These are phyloP conservation scores for Cardamine chenopodiifolia DNA, from an alignment of 345 rosid species.

Conservation along the genomic window DNA sequence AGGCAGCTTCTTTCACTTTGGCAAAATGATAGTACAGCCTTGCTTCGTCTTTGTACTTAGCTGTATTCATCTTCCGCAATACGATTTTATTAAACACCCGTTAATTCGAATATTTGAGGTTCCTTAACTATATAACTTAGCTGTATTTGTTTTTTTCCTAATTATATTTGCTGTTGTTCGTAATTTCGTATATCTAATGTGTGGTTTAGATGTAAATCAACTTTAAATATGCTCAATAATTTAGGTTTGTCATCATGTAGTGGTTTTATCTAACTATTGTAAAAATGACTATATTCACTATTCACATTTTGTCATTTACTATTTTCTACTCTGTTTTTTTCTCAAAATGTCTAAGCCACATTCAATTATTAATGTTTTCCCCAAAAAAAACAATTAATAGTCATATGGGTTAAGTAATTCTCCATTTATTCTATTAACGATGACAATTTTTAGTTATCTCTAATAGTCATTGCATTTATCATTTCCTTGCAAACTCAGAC, in stretches of 20 bases:
- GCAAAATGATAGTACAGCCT: conserved; percentile 27
- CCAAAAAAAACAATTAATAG: neutral
- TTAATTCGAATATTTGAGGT: conserved; percentile 29
- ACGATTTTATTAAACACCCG: conserved; percentile 23
- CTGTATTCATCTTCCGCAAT: conserved; percentile 34
- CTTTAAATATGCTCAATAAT: conserved; percentile 23
- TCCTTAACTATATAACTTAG: conserved; percentile 19
- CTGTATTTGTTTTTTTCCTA: conserved; percentile 10
- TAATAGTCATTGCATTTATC: neutral
- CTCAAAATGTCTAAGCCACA: neutral
- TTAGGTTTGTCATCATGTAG: conserved; percentile 20
- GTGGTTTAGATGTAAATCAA: conserved; percentile 26
- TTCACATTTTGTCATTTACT: conserved; percentile 5
- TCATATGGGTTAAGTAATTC: neutral
- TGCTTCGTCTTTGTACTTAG: conserved; percentile 32
- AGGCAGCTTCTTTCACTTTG: conserved; percentile 36
- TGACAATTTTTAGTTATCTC: neutral
- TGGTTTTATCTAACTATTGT: conserved; percentile 13
- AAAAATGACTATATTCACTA: neutral
- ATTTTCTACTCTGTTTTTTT: neutral
- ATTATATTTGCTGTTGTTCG: neutral
- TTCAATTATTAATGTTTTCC: neutral
- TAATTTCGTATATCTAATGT: neutral
- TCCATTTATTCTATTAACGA: neutral
- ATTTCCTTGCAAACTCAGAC: neutral